Evolutionary conservation across 2,329 filamentous ascomycete genomes (phyloP), one percentile per base, ranked within the genome.

Genomic region (Colletotrichum sp.): DNA sequence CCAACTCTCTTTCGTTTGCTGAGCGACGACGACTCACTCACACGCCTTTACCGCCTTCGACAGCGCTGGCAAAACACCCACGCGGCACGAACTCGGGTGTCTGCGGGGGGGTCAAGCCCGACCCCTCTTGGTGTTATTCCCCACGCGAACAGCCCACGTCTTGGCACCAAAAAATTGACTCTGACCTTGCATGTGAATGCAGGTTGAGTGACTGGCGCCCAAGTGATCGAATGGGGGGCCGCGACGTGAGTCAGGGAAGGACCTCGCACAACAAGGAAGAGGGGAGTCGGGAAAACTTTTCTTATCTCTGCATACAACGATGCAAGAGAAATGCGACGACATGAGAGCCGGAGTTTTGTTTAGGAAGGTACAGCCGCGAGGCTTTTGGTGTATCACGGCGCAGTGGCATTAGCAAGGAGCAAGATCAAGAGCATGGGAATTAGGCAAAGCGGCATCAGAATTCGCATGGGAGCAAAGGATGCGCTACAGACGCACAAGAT

Each of bases 241-340:
- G 63, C 70, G 73, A 64, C 64, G 32, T 72, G 73, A 75, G 36
- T 75, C 73, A 75, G 70, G 57, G 43, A 72, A 43, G 57, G 21
- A 48, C 69, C 43, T n/a, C 28, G 57, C 70, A 36, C n/a, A 48
- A 38, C 58, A 67, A 32, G 38, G 26, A 67, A 30, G 48, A 71
- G 26, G 21, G 36, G 68, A 38, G 60, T 32, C 32, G 52, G 72
- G 36, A 38, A 30, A 12, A 12, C 10, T 58, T 65, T 52, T 38
- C 28, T 75, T 60, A 67, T 73, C 64, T 67, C 32, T 68, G 58
- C 63, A 52, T 21, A n/a, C 32, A 60, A 32, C 16, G 15, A 57
- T 73, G 64, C 63, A 28, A 28, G 70, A 72, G 63, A 63, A n/a
- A 26, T 18, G 38, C 36, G 12, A 61, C 55, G 63, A 72, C 30